These are phyloP conservation scores for Fusarium burgessii DNA, from an alignment of 2,329 filamentous ascomycete genomes.

Conservation along the genomic window DNA sequence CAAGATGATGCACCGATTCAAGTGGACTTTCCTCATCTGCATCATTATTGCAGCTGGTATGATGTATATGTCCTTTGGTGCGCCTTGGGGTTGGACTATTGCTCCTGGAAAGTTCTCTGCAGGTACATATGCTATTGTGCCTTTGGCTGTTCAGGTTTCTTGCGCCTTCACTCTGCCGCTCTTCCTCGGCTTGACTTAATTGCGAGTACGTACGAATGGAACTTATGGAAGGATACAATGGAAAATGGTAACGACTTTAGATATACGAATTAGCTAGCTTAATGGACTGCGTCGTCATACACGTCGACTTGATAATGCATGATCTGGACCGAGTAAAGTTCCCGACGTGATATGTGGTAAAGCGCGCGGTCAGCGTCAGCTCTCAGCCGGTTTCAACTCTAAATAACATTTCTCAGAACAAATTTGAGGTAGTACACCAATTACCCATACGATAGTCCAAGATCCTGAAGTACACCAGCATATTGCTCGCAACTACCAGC, in stretches of 20 bases:
- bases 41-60: conserved; percentile 41
- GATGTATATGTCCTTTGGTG: conserved; percentile 45
- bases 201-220: neutral
- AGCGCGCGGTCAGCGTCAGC: too few relatives aligned
- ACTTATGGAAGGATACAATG: neutral
- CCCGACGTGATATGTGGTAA: too few relatives aligned
- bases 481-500: too few relatives aligned
- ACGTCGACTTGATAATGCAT: neutral
- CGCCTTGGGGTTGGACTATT: conserved; percentile 45
- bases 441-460: too few relatives aligned
- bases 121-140: conserved; percentile 45
- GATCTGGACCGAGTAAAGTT: too few relatives aligned
- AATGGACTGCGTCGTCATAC: neutral
- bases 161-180: conserved; percentile 43
- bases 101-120: conserved; percentile 41
- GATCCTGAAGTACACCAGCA: too few relatives aligned
- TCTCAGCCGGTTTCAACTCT: too few relatives aligned
- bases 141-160: conserved; percentile 43
- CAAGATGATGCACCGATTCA: conserved; percentile 60
- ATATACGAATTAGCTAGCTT: conserved; percentile 9
- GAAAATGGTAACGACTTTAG: conserved; percentile 3
- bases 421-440: too few relatives aligned
- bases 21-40: conserved; percentile 52
- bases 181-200: conserved; percentile 45
- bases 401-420: too few relatives aligned